Percentiles rank a stretch among this genome's conserved stretches.
Conservation (phyloP, 352 stramenopile species). For the Phytopythium cucurbitacearum region DNA sequence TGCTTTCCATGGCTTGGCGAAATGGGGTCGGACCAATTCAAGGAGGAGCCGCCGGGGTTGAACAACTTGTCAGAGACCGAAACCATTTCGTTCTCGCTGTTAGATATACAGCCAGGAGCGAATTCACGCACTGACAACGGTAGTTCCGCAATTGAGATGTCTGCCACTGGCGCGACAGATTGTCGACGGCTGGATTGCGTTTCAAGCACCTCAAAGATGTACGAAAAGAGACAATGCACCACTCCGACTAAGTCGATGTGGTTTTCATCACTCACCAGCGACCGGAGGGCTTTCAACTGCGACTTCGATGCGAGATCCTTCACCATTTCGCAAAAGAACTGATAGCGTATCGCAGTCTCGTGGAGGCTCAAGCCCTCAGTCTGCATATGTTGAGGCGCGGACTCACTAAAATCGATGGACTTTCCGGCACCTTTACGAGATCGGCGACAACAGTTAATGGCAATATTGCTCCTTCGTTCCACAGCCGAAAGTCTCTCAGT, state of each 20-base stretch:
- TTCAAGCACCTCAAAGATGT: no score
- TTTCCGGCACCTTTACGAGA: no score
- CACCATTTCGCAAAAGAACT: constrained; percentile 1
- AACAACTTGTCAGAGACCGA: no score
- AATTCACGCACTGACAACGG: neutral
- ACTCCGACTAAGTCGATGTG: neutral
- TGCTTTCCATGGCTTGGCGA: neutral
- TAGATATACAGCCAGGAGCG: neutral
- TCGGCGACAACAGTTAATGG: no score
- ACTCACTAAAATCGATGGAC: no score
- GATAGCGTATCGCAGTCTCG: neutral
- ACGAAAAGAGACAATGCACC: neutral
- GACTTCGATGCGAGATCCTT: neutral
- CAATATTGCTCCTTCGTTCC: no score
- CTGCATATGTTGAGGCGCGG: no score
- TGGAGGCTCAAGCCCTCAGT: neutral
- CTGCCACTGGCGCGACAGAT: neutral
- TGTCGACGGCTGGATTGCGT: neutral
- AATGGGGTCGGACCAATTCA: neutral
- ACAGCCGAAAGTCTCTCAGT: neutral
- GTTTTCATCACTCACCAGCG: neutral
- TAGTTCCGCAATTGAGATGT: constrained; percentile 5
- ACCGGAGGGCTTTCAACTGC: neutral
- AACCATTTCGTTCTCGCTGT: neutral
- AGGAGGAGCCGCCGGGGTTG: neutral